Conservation (phyloP, 176 grass and related monocot genomes). For the Typha latifolia region DNA sequence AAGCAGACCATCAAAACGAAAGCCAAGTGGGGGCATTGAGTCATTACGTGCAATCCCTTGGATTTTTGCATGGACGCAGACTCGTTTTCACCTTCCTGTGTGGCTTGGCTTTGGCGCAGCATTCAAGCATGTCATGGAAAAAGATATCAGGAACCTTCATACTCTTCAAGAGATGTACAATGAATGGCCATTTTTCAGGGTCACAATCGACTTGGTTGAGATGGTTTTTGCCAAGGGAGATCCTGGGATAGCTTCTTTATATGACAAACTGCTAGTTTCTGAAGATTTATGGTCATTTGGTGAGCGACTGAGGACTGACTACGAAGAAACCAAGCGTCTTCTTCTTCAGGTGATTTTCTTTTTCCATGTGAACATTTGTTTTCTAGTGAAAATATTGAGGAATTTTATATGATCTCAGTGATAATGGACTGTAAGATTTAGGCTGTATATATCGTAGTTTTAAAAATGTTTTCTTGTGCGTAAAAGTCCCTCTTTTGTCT, state of each 20-base stretch:
- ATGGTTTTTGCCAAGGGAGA: constrained; percentile 99
- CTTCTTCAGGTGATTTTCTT: constrained; percentile 74
- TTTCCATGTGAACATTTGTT: not conserved
- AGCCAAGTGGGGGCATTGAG: constrained; percentile 95
- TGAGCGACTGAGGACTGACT: constrained; percentile 68
- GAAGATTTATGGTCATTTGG: constrained; percentile 69
- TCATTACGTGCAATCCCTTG: constrained; percentile 94
- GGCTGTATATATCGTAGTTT: not conserved
- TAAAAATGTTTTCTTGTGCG: not conserved
- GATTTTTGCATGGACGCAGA: constrained; percentile 99
- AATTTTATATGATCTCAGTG: no score
- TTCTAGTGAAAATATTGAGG: no score
- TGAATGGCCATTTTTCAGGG: constrained; percentile 99
- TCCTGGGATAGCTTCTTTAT: constrained; percentile 81
- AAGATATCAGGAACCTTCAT: constrained; percentile 71
- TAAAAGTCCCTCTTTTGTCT: no score
- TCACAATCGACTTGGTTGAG: constrained; percentile 94
- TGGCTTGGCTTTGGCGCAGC: constrained; percentile 94
- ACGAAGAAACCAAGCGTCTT: constrained; percentile 77
- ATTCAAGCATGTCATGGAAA: constrained; percentile 62
- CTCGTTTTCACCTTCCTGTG: constrained; percentile 95
- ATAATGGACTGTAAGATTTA: no score
- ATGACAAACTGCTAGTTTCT: constrained; percentile 84
- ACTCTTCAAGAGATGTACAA: constrained; percentile 92
- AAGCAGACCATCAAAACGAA: constrained; percentile 92